Conservation (phyloP, 768 basidiomycete genomes). For the Holtermannia corniformis region DNA sequence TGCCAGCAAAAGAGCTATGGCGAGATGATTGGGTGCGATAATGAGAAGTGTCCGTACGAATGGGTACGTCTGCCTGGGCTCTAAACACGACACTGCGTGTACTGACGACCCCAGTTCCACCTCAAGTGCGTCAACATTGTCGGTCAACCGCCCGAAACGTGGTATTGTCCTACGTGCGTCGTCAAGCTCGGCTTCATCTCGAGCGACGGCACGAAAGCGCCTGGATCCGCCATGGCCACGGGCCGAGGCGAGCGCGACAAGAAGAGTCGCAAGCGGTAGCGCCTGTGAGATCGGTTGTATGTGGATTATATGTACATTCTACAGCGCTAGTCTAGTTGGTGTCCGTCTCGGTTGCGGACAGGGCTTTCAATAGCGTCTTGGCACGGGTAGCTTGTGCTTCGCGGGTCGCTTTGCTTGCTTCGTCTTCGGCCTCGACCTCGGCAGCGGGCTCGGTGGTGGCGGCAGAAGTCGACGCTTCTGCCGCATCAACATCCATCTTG, state of each 20-base stretch:
- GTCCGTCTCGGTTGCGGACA: background rate
- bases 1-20: slow-evolving; percentile 78
- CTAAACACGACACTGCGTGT: background rate
- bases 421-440: background rate
- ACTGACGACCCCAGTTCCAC: slow-evolving; percentile 48
- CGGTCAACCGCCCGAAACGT: slow-evolving; percentile 51
- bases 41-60: slow-evolving; percentile 66
- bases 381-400: background rate
- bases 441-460: background rate
- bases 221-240: background rate
- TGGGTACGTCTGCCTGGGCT: slow-evolving; percentile 59
- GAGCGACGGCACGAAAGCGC: slow-evolving; percentile 23
- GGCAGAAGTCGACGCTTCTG: background rate
- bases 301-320: background rate
- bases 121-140: slow-evolving; percentile 54
- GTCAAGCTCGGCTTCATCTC: slow-evolving; percentile 34
- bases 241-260: slow-evolving; percentile 13
- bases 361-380: background rate
- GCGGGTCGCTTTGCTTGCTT: background rate
- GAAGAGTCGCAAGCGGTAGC: slow-evolving; percentile 29
- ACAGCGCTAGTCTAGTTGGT: too few relatives aligned
- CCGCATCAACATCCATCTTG: background rate
- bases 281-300: background rate
- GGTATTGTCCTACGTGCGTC: slow-evolving; percentile 55
- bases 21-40: slow-evolving; percentile 93